Evolutionary conservation across 305 asterid species (phyloP), one percentile per base, ranked within the genome.

Genomic region (Fraxinus xanthoxyloides): DNA sequence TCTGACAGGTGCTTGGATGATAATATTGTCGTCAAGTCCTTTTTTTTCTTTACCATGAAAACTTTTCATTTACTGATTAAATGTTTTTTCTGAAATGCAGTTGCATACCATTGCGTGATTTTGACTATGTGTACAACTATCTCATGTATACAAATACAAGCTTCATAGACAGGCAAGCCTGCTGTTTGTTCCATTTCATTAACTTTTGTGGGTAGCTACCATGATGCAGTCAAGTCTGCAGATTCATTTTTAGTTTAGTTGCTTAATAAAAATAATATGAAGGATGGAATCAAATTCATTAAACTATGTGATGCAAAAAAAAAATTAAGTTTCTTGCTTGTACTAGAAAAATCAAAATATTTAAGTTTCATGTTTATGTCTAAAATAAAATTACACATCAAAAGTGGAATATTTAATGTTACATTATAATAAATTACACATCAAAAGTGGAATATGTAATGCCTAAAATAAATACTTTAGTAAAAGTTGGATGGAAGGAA

Each of bases 121-220:
- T 97, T 86, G 90, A 94, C 73, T 94, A 87, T 40, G 96, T 97
- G 86, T 94, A 91, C 95, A 92, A 93, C 88, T 93, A 94, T 89
- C 97, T 97, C 90, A 90, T 97, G 98, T 84, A 94, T 88, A 90
- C 99, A 81, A 97, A 97, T 85, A 85, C 90, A 84, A 97, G 99
- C 91, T 97, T 93, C 77, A 84, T 97, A 72, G 99, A 97, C 91
- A 82, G 98, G 99, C 93, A 91, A 90, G 96, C 85, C 67, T 38
- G 24, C 48, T 77, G 21, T 65, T 7, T 31, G 40, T 54, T 21
- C 35, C 59, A 24, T 63, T 5, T 46, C 35, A 40, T 54, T 70
- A 15, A 17, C 61, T 17, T 24, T 84, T 87, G 28, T 70, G 48
- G 65, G 65, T 48, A 72, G 61, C 72, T 85, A 46, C 82, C 59